Base-by-base conservation (phyloP, 306 rosid genomes). In the Quercus glauca region DNA sequence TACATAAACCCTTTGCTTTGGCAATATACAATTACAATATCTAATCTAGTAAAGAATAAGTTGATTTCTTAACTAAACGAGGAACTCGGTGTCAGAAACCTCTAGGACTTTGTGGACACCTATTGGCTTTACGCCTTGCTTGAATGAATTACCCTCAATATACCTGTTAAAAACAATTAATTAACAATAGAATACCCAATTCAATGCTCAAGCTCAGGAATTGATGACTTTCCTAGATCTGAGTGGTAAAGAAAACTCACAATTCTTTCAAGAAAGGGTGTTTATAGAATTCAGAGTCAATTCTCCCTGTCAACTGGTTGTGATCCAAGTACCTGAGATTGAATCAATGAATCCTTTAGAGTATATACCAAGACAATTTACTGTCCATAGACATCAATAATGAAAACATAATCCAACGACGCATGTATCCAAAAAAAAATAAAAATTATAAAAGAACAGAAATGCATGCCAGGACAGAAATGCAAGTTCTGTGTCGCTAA, bases 301-400 rank as follows among this genome's bases (percentile, higher is more conserved):
- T 96, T 88, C 98, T 93, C 83, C 99, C 99, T 6, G 93, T 83
- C 81, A 96, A 96, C 84, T 93, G 99, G 82, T 96, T 96, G 89
- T 93, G 98, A 85, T 91, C 97, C 93, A 96, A 86, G 86, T 93
- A 96, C 89, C 99, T 96, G 86, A 74, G 61, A 65, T 49, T 59
- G 59, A 83, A 77, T 14, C 35, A 59, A 86, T 60, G 49, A 75
- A 61, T 17, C 18, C 25, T 68, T 68, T 45, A 68, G 20, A 15
- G 43, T 26, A 45, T 1, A 51, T 26, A 49, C 20, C 19, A 70
- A 3, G 53, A 49, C 5, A 43, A 20, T 70, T 43, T 45, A 10
- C 53, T 3, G 7, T 71, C 35, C 37, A 71, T n/a, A 17, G 11
- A 21, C 14, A 26, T 71, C 74, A 52, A 52, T 5, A 7, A 13